These are phyloP conservation scores for Gymnopilus dilepis DNA, from an alignment of 768 basidiomycete species.

Conservation along the genomic window DNA sequence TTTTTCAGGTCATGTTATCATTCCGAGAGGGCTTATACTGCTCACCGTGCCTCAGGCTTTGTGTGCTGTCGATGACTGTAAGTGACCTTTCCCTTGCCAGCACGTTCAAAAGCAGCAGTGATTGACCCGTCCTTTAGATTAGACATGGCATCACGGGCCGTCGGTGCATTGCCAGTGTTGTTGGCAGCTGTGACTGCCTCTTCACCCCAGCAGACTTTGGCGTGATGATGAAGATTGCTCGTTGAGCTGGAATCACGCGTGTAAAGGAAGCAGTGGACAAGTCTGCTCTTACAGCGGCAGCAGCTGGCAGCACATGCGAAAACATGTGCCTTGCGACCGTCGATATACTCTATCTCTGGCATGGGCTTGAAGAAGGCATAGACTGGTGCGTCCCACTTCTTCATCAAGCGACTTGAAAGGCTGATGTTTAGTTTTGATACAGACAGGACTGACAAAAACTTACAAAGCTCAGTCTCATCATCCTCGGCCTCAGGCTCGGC, in stretches of 20 bases:
- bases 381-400: not conserved
- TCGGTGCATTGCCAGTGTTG: slow-evolving; percentile 8
- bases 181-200: slow-evolving; percentile 26
- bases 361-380: not conserved
- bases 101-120: slow-evolving; percentile 34
- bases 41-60: slow-evolving; percentile 19
- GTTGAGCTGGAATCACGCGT: slow-evolving; percentile 17
- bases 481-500: not conserved
- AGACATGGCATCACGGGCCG: slow-evolving; percentile 7
- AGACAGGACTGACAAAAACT: not conserved
- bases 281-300: not conserved
- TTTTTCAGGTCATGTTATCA: not conserved
- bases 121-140: slow-evolving; percentile 27
- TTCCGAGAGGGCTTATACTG: not conserved
- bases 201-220: slow-evolving; percentile 33
- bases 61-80: slow-evolving; percentile 32
- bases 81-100: slow-evolving; percentile 34
- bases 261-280: slow-evolving; percentile 16
- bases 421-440: not conserved
- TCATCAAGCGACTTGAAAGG: not conserved
- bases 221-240: slow-evolving; percentile 34
- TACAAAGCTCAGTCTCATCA: not conserved
- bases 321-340: not conserved
- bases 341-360: not conserved
- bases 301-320: not conserved